These are phyloP conservation scores for Parachaetomium inaequale DNA, from an alignment of 495 filamentous ascomycete species.

Conservation along the genomic window DNA sequence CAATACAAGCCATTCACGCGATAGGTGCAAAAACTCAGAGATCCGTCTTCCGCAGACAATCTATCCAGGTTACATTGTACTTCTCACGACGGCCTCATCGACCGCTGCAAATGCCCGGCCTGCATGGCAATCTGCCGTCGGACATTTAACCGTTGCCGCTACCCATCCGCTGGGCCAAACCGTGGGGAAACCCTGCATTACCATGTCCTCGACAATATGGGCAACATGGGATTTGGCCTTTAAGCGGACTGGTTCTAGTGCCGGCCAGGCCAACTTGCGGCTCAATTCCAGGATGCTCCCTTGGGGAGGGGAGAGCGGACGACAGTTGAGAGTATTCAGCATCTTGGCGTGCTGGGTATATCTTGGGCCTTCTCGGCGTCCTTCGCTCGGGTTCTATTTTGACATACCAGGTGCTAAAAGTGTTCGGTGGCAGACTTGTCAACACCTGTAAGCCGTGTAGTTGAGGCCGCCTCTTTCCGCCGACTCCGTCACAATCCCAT, in stretches of 20 bases:
- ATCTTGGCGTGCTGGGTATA: background rate
- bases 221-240: background rate
- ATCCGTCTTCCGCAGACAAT: background rate
- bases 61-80: background rate
- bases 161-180: background rate
- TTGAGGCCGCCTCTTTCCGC: too few species aligned
- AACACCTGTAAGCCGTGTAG: too few species aligned
- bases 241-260: background rate
- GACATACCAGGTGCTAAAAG: too few species aligned
- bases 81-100: background rate
- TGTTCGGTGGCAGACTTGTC: too few species aligned
- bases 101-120: background rate
- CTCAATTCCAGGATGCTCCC: background rate
- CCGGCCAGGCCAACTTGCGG: background rate
- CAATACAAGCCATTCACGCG: background rate
- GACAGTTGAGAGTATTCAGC: too few species aligned
- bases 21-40: background rate
- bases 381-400: too few species aligned
- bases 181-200: constrained; percentile 1
- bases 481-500: too few species aligned
- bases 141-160: constrained; percentile 7
- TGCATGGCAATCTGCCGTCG: background rate
- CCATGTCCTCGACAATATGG: background rate
- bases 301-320: background rate
- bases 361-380: background rate